Evolutionary conservation across 1,284 basidiomycete genomes (phyloP).

Genomic region (Phellopilus nigrolimitatus): DNA sequence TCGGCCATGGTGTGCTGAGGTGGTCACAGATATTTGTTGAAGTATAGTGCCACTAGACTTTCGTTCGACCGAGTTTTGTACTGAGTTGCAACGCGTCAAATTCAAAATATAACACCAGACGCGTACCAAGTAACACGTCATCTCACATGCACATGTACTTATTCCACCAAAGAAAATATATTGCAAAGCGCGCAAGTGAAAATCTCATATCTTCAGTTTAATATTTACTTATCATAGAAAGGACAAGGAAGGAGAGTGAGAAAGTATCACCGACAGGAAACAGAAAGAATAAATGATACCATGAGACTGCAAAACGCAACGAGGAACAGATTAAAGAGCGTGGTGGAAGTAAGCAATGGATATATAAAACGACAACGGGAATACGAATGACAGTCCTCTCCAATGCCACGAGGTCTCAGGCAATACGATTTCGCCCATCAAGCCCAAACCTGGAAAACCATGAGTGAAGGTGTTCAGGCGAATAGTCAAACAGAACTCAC

Average conservation of each 20-base stretch:
- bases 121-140: not conserved
- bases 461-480: not conserved
- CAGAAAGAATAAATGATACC: slow-evolving; percentile 45
- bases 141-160: not conserved
- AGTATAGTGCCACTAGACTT: not conserved
- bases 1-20: slow-evolving; percentile 55
- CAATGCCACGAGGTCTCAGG: not conserved
- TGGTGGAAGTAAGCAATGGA: slow-evolving; percentile 13
- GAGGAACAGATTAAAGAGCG: slow-evolving; percentile 25
- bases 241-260: slow-evolving; percentile 20
- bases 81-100: no score
- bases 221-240: slow-evolving; percentile 18
- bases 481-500: slow-evolving; percentile 43
- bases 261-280: slow-evolving; percentile 25
- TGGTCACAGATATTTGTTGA: not conserved
- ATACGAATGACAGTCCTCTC: not conserved
- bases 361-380: slow-evolving; percentile 4
- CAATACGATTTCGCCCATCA: slow-evolving; percentile 24
- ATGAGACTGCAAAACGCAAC: slow-evolving; percentile 25
- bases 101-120: no score
- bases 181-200: slow-evolving; percentile 5
- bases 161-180: not conserved
- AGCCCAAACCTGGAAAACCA: slow-evolving; percentile 39
- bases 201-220: slow-evolving; percentile 5
- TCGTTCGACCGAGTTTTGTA: no score